Evolutionary conservation across 768 basidiomycete species (phyloP), one percentile per base, ranked within the genome.

Genomic region (Naganishia onofrii): DNA sequence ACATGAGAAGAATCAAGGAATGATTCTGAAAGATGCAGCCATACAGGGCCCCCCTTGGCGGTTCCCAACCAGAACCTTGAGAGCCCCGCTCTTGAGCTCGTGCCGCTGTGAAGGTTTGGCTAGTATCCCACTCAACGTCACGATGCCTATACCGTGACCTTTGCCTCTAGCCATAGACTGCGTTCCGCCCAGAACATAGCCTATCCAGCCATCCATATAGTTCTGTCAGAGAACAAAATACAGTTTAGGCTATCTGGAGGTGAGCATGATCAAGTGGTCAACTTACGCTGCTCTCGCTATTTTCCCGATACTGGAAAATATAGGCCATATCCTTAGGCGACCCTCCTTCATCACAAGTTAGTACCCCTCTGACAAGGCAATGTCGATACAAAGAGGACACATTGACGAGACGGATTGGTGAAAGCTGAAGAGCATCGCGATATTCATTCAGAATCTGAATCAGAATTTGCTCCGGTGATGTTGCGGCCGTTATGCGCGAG

Each of bases 131-230:
- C 51, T 57, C 23, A 93, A 76, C 3, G 90, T 83, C 21, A 97
- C 81, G 0, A 88, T 87, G 21, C 88, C 95, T 15, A 96, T 84
- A 2, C 87, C 93, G 74, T 87, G 87, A 0, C 91, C 93, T 70
- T 85, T 82, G 0, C 94, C 94, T 32, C 88, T 85, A 0, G 87
- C 84, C 9, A 97, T 84, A 1, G 93, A 94, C 77, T 86, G 89
- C 70, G 88, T 88, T 0, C 93, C 94, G 2, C 90, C 88, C 0
- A 92, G 92, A 23, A 93, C 84, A 75, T 90, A 91, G 0, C 95
- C 94, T 84, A 76, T 26, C 73, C 75, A n/a, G 73, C 68, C 74
- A 73, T 52, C 21, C 28, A 52, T 32, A 32, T 38, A 64, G 38
- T 54, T 42, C 67, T 58, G 42, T 15, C 17, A 31, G 4, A 34